Evolutionary conservation across 352 stramenopile genomes (phyloP), one percentile per base, ranked within the genome.

Genomic region (Saprolegnia parasitica): DNA sequence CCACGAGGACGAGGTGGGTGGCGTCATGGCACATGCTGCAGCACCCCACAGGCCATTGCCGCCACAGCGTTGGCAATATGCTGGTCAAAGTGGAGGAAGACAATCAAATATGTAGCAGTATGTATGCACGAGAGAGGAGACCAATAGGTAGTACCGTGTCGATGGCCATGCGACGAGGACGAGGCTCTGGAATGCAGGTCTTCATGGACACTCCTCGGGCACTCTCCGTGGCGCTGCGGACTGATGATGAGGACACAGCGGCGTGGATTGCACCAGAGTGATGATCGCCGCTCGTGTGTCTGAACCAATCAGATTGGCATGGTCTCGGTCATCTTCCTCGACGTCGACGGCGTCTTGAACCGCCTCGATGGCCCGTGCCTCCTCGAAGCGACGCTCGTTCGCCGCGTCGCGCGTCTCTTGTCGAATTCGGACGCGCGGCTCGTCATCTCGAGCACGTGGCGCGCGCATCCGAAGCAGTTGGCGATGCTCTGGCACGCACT

Each of bases 261-360:
- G n/a, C n/a, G n/a, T n/a, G n/a, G n/a, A n/a, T n/a, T n/a, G n/a
- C n/a, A n/a, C n/a, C 42, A 49, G 42, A 49, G 18, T 49, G 42
- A 49, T 49, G 42, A n/a, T 49, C 42, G 11, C 3, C 42, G 18
- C 13, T n/a, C 1, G 13, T 49, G 11, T 49, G 42, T n/a, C 13
- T 49, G 42, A 1, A n/a, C 42, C 42, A 49, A 49, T 49, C 42
- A 49, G 1, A 3, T n/a, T 49, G 3, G 42, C 42, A 49, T 49
- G 11, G 8, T 3, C 3, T 49, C 32, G 20, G 63, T 70, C n/a
- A 21, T 70, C 46, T 70, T 70, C 49, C n/a, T 70, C 11, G 63
- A 70, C 49, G 46, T 70, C 1, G 63, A 70, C 21, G 63, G 63
- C 13, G 63, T 70, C 1, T 11, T 70, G 37, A 70, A 70, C n/a